Conservation (phyloP, 2,329 filamentous ascomycete species). For the Claviceps africana region DNA sequence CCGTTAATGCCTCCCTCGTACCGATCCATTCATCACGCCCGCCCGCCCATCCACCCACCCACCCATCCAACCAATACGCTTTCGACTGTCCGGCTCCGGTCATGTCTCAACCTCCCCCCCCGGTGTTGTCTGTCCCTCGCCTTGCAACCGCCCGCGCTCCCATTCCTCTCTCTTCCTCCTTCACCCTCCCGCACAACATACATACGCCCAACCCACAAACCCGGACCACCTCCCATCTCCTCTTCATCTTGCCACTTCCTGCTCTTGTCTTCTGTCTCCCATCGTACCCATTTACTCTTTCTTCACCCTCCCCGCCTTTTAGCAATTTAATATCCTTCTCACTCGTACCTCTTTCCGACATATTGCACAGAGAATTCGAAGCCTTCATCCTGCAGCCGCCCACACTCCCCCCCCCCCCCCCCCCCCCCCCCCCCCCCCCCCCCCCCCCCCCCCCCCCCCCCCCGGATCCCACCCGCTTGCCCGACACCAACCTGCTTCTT, state of each 20-base stretch:
- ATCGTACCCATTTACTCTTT: background rate
- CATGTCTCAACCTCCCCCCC: background rate
- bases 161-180: constrained; percentile 3
- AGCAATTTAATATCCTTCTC: background rate
- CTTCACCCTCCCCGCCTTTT: background rate
- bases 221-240: background rate
- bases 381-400: background rate
- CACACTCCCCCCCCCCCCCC: background rate
- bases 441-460: too few relatives aligned
- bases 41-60: background rate
- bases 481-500: background rate
- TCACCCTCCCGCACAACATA: background rate
- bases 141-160: constrained; percentile 2
- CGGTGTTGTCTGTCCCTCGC: background rate
- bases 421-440: too few relatives aligned
- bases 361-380: background rate
- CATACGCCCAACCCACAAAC: background rate
- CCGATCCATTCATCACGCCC: background rate
- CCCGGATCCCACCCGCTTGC: too few relatives aligned
- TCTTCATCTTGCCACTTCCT: background rate
- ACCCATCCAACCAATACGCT: too few relatives aligned
- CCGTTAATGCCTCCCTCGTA: background rate
- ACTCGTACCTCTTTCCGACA: background rate
- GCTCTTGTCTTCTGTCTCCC: background rate
- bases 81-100: background rate